A percentile compares a stretch with the other conserved stretches of the same genome.
phyloP scores from a whole-genome alignment of 176 grass and related monocot species.

The Musa schizocarpa region DNA sequence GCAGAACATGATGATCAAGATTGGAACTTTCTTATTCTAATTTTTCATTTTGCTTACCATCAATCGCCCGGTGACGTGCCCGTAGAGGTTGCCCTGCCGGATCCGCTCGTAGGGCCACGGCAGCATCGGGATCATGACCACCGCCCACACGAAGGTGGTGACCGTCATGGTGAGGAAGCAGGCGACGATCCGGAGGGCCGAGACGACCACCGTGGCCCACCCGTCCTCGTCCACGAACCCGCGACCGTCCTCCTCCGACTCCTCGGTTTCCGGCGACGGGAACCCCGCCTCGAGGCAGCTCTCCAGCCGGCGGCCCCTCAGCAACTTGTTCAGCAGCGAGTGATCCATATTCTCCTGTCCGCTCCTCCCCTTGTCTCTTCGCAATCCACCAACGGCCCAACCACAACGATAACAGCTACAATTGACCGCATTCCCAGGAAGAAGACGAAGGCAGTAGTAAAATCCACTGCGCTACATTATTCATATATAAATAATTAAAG shows the following conservation, averaged over 20 bases:
- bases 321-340: not conserved
- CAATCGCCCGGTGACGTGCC: slow-evolving; percentile 45
- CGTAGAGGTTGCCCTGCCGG: slow-evolving; percentile 39
- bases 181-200: slow-evolving; percentile 23
- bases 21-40: not conserved
- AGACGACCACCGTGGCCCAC: slow-evolving; percentile 24
- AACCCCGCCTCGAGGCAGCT: slow-evolving; percentile 3
- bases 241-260: slow-evolving; percentile 6
- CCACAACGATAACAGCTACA: too few relatives aligned
- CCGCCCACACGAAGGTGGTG: slow-evolving; percentile 35
- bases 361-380: not conserved
- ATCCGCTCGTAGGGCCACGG: slow-evolving; percentile 45
- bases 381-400: slow-evolving; percentile 16
- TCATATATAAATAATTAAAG: too few relatives aligned
- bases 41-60: slow-evolving; percentile 17
- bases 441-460: too few relatives aligned
- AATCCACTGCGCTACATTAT: too few relatives aligned
- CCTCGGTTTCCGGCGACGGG: not conserved
- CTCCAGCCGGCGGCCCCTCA: not conserved
- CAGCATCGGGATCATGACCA: slow-evolving; percentile 36
- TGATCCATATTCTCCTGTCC: not conserved
- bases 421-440: too few relatives aligned
- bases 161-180: slow-evolving; percentile 42
- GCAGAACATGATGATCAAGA: too few relatives aligned
- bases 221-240: slow-evolving; percentile 20